Conservation (phyloP, 1,284 basidiomycete genomes). For the Pseudozyma sp. region DNA sequence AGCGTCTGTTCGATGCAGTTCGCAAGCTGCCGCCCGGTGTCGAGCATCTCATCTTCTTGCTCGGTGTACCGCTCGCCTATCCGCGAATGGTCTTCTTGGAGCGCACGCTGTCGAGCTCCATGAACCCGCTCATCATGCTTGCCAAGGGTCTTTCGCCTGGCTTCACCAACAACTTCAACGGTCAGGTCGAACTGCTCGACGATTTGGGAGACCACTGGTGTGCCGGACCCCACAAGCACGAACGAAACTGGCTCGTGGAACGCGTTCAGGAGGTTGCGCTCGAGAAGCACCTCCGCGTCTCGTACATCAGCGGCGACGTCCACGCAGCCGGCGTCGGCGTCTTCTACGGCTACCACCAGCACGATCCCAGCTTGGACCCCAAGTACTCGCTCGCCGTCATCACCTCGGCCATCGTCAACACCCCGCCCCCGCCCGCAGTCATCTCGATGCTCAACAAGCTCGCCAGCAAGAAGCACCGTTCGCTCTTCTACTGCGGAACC, state of each 20-base stretch:
- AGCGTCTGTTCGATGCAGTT: slow-evolving; percentile 56
- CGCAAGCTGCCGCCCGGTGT: slow-evolving; percentile 56
- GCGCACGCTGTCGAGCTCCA: slow-evolving; percentile 54
- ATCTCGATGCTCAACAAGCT: slow-evolving; percentile 83
- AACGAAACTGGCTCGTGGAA: slow-evolving; percentile 89
- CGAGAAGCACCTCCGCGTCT: slow-evolving; percentile 59
- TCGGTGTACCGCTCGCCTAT: slow-evolving; percentile 68
- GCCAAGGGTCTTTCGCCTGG: slow-evolving; percentile 58
- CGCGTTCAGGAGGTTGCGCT: slow-evolving; percentile 69
- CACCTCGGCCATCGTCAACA: slow-evolving; percentile 66
- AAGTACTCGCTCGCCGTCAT: slow-evolving; percentile 66
- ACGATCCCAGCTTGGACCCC: slow-evolving; percentile 60
- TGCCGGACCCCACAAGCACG: slow-evolving; percentile 75
- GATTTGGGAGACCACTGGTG: slow-evolving; percentile 81
- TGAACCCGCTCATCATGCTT: slow-evolving; percentile 64
- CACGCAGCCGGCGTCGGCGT: slow-evolving; percentile 62
- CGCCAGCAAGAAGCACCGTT: slow-evolving; percentile 81
- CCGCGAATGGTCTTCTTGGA: slow-evolving; percentile 68
- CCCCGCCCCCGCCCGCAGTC: slow-evolving; percentile 79
- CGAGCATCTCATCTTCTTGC: slow-evolving; percentile 65
- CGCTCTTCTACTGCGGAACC: slow-evolving; percentile 70
- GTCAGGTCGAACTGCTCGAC: slow-evolving; percentile 67
- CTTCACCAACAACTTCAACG: slow-evolving; percentile 68
- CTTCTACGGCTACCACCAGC: slow-evolving; percentile 49
- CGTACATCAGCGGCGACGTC: slow-evolving; percentile 66